Base-by-base conservation (phyloP, 495 filamentous ascomycete species). In the Aspergillus campestris region DNA sequence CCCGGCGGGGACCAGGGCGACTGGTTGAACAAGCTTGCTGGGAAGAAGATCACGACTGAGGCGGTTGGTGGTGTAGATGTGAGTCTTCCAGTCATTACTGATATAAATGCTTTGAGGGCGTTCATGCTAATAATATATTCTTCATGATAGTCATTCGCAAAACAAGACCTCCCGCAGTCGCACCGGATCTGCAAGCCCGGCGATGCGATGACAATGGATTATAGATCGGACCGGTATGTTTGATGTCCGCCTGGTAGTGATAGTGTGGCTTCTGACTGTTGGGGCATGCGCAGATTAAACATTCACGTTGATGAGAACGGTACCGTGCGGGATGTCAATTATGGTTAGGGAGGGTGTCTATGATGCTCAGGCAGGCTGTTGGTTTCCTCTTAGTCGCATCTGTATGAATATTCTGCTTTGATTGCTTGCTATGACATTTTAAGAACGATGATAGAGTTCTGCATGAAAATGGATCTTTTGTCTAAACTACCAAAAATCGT, bases 11-110 rank as follows among this genome's bases (percentile, higher is more conserved):
- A 75, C 56, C 80, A 79, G 49, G 66, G 75, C 33, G 77, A 83
- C 49, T 91, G 86, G 86, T 64, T 64, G 34, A 78, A 72, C 61
- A 87, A 87, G 73, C 70, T 91, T 11, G 77, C 82, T 41, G 86
- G 86, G 48, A 90, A 90, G 80, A 87, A 78, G 57, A 59, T 81
- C 34, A 71, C 18, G 18, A 24, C 68, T 18, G 77, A 81, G 6
- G 40, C 49, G 7, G 54, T 57, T 7, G 64, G 56, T 43, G 66
- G 80, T 61, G 66, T 68, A 32, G 61, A 56, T 8, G 79, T 81
- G 60, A 42, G 71, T 63, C 34, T 24, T 31, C 7, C 27, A n/a
- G 7, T 46, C 11, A 12, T 31, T 39, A 29, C 6, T 14, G 11
- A 35, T 35, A 10, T 11, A 15, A 24, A 6, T 47, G 27, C 1